Percentiles rank a stretch among this genome's conserved stretches.
Conservation (phyloP, 805 yeast genomes). For the Candida maesae region DNA sequence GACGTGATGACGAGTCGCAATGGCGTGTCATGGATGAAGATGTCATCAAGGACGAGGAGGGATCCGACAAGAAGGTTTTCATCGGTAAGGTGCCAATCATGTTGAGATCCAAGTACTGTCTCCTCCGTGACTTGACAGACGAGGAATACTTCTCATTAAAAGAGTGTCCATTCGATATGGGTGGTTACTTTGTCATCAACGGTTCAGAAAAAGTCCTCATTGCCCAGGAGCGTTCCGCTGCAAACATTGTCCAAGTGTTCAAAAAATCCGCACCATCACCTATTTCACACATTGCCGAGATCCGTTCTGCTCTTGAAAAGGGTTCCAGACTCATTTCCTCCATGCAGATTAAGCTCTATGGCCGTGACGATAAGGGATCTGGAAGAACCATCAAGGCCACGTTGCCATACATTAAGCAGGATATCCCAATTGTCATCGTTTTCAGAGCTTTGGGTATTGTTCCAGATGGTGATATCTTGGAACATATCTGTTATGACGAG, state of each 20-base stretch:
- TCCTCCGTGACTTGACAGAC: constrained; percentile 83
- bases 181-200: constrained; percentile 97
- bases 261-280: constrained; percentile 98
- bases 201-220: constrained; percentile 98
- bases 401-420: constrained; percentile 92
- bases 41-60: constrained; percentile 49
- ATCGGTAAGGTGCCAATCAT: constrained; percentile 98
- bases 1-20: constrained; percentile 68
- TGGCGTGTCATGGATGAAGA: constrained; percentile 60
- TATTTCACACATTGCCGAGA: constrained; percentile 92
- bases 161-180: constrained; percentile 99
- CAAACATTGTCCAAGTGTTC: constrained; percentile 97
- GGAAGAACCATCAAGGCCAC: constrained; percentile 93
- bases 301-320: constrained; percentile 93
- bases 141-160: constrained; percentile 92
- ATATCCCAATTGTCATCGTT: constrained; percentile 94
- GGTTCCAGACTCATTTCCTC: constrained; percentile 94
- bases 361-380: constrained; percentile 71
- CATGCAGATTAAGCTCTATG: constrained; percentile 88
- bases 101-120: constrained; percentile 95
- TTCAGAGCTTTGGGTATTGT: constrained; percentile 98
- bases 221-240: constrained; percentile 98
- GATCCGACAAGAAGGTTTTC: constrained; percentile 70
- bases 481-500: constrained; percentile 96
- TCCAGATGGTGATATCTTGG: constrained; percentile 98